phyloP scores from a whole-genome alignment of 2,329 filamentous ascomycete genomes.

The Hypoxylon rubiginosum region DNA sequence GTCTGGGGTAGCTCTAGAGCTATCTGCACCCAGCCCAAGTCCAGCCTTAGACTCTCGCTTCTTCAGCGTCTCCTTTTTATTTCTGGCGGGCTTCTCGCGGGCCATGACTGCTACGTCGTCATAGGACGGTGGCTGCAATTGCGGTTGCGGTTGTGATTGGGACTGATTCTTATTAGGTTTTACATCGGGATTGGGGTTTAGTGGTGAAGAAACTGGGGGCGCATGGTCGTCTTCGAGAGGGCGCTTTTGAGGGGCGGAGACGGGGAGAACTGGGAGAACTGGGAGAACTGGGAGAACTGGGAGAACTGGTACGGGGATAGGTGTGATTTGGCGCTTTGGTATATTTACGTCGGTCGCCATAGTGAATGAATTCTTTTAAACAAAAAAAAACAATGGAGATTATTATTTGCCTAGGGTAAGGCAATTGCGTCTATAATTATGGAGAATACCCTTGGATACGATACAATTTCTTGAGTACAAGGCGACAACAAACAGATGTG shows the following conservation, averaged over 20 bases:
- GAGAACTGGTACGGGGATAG: constrained; percentile 49
- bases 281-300: no score
- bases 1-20: constrained; percentile 69
- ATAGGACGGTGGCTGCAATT: constrained; percentile 47
- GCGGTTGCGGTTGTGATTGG: neutral
- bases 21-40: constrained; percentile 60
- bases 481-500: neutral
- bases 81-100: constrained; percentile 65
- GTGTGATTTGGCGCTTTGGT: constrained; percentile 50
- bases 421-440: neutral
- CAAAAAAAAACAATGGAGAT: constrained; percentile 1
- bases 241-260: constrained; percentile 73
- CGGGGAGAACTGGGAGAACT: constrained; percentile 53
- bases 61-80: constrained; percentile 76
- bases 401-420: neutral
- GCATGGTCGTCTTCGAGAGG: constrained; percentile 77
- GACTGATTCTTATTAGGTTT: constrained; percentile 51
- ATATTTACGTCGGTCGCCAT: constrained; percentile 51
- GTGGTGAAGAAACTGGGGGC: constrained; percentile 78
- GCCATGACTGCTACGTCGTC: constrained; percentile 56
- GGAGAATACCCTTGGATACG: constrained; percentile 13
- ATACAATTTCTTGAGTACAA: neutral
- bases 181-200: constrained; percentile 74
- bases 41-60: constrained; percentile 74
- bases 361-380: constrained; percentile 24